Evolutionary conservation across 2,329 filamentous ascomycete genomes (phyloP).

Genomic region (Penicillium rolfsii): DNA sequence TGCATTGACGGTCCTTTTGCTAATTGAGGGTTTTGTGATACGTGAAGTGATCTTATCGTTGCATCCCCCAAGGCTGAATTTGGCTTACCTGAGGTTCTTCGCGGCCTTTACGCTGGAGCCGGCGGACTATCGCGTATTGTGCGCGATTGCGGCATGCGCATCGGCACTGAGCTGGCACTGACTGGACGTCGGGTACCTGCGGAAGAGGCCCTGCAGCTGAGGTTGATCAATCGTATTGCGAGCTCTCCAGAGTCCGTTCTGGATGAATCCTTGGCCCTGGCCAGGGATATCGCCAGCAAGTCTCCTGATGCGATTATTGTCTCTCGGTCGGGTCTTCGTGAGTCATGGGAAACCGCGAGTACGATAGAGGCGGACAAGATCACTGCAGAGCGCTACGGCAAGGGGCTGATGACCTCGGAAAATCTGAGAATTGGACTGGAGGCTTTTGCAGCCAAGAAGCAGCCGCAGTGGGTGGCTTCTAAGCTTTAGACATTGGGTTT

Average conservation of each 20-base stretch:
- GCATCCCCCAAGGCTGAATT: constrained; percentile 63
- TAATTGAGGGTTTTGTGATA: background rate
- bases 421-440: constrained; percentile 83
- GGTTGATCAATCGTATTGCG: constrained; percentile 37
- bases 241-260: constrained; percentile 73
- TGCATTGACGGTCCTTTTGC: background rate
- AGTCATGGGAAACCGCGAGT: constrained; percentile 69
- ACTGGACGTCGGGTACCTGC: constrained; percentile 64
- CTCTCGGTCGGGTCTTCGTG: constrained; percentile 66
- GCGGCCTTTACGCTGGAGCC: constrained; percentile 71
- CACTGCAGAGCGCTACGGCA: constrained; percentile 86
- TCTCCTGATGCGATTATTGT: constrained; percentile 77
- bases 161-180: constrained; percentile 73
- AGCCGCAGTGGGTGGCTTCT: constrained; percentile 71
- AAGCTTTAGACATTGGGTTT: constrained; percentile 6
- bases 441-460: constrained; percentile 73
- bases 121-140: constrained; percentile 70
- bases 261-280: constrained; percentile 68
- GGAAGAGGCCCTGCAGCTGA: constrained; percentile 60
- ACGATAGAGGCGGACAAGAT: constrained; percentile 71
- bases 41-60: constrained; percentile 71
- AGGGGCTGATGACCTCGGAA: constrained; percentile 76
- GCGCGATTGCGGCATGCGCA: constrained; percentile 67
- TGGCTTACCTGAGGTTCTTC: constrained; percentile 70
- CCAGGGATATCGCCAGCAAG: constrained; percentile 62